A percentile compares a stretch with the other conserved stretches of the same genome.
These are phyloP conservation scores for Yarrowia divulgata DNA, from an alignment of 805 yeast species.

Conservation along the genomic window DNA sequence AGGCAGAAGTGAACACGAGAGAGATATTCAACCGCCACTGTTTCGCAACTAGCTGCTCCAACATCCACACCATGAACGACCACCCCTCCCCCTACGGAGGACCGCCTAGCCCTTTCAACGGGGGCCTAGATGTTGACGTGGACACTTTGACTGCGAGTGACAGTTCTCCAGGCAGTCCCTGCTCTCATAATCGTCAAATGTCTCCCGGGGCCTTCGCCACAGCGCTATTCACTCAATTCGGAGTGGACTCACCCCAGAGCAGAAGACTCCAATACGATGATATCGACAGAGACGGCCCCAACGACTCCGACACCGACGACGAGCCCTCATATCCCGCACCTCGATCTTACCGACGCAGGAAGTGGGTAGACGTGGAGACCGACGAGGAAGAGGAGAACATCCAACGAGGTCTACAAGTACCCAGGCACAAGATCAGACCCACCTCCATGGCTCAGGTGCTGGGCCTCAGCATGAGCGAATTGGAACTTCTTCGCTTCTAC, in stretches of 20 bases:
- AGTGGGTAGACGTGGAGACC: neutral
- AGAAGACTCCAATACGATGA: neutral
- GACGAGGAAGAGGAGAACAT: neutral
- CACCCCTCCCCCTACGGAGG: no score
- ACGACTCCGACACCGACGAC: neutral
- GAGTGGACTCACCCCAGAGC: neutral
- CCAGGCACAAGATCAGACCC: constrained; percentile 2
- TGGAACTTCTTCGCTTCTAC: constrained; percentile 21
- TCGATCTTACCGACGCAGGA: neutral
- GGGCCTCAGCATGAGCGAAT: constrained; percentile 21
- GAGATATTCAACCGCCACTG: no score
- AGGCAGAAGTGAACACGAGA: no score
- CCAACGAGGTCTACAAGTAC: no score
- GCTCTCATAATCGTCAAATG: no score
- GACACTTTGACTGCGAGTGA: no score
- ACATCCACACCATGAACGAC: no score
- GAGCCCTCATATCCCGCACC: neutral
- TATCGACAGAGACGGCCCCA: neutral
- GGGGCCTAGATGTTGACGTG: no score
- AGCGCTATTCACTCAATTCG: neutral
- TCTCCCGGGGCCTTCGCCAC: neutral
- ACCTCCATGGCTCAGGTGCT: constrained; percentile 16
- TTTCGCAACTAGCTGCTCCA: no score
- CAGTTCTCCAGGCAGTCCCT: no score
- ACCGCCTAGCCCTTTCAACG: no score